phyloP scores from a whole-genome alignment of 352 stramenopile species.

The Phytopythium aichiense region DNA sequence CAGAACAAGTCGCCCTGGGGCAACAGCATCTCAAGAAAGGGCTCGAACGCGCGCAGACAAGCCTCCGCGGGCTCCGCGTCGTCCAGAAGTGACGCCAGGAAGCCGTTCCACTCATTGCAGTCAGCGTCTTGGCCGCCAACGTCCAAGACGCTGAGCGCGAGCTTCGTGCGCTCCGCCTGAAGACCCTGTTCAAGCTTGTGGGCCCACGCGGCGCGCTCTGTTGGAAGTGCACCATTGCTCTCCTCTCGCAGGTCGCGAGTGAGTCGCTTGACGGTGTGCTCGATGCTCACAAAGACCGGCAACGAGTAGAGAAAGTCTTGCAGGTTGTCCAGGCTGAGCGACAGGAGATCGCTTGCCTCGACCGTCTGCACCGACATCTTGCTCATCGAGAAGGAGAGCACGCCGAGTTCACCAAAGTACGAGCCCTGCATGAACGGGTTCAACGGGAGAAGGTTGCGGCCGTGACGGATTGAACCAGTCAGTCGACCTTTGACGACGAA shows the following conservation, averaged over 20 bases:
- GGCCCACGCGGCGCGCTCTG: conserved; percentile 9
- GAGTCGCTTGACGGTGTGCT: conserved; percentile 10
- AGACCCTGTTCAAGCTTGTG: conserved; percentile 13
- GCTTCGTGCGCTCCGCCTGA: conserved; percentile 10
- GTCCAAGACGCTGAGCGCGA: conserved; percentile 7
- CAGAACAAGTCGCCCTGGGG: conserved; percentile 20
- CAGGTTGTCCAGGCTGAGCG: conserved; percentile 23
- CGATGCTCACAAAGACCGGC: conserved; percentile 16
- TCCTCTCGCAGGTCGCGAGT: conserved; percentile 9
- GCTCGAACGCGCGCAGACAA: conserved; percentile 16
- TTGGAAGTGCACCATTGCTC: conserved; percentile 11
- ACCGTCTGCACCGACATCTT: conserved; percentile 36
- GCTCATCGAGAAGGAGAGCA: conserved; percentile 41
- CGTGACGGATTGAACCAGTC: conserved; percentile 13
- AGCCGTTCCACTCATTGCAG: conserved; percentile 11
- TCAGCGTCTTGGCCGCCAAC: background rate
- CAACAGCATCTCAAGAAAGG: conserved; percentile 15
- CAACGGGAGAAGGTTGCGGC: conserved; percentile 5
- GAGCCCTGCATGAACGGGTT: conserved; percentile 19
- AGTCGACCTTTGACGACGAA: conserved; percentile 56
- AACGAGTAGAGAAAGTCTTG: conserved; percentile 11
- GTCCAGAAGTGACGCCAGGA: conserved; percentile 12
- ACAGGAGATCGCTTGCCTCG: conserved; percentile 50
- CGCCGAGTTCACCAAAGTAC: conserved; percentile 45
- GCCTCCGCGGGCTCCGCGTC: conserved; percentile 5